phyloP scores from a whole-genome alignment of 2,329 filamentous ascomycete species.

The Colletotrichum sp. region DNA sequence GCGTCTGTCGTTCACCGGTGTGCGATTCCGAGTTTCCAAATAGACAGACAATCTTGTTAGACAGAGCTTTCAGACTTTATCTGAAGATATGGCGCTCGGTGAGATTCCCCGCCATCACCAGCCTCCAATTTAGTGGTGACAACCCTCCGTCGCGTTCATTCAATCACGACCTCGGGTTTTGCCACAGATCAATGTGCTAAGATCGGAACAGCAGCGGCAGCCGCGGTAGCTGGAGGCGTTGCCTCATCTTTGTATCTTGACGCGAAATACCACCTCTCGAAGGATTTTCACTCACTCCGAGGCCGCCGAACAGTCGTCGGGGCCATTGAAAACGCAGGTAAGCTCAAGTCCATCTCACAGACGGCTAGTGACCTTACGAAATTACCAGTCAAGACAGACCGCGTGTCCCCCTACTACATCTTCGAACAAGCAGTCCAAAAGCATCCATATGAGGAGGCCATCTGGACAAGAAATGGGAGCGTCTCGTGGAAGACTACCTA shows the following conservation, averaged over 20 bases:
- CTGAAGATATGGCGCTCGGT: neutral
- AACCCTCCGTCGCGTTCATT: neutral
- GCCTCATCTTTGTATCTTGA: slow-evolving; percentile 57
- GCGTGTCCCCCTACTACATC: slow-evolving; percentile 67
- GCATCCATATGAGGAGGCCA: slow-evolving; percentile 57
- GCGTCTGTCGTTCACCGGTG: neutral
- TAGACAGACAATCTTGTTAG: neutral
- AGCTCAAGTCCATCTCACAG: neutral
- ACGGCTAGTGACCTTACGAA: slow-evolving; percentile 29
- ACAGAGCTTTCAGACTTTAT: neutral
- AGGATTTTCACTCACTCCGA: slow-evolving; percentile 60
- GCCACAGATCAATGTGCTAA: neutral
- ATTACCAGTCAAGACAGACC: slow-evolving; percentile 49
- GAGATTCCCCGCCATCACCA: neutral
- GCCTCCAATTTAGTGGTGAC: neutral
- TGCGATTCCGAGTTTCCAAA: neutral
- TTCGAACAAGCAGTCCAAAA: slow-evolving; percentile 61
- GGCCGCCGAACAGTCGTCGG: slow-evolving; percentile 33
- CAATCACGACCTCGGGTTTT: neutral
- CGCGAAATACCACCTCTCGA: slow-evolving; percentile 69
- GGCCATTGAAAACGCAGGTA: slow-evolving; percentile 38
- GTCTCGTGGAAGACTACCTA: slow-evolving; percentile 64
- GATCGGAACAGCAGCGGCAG: slow-evolving; percentile 30
- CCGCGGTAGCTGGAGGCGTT: slow-evolving; percentile 37
- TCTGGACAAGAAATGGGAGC: slow-evolving; percentile 69